Base-by-base conservation (phyloP, 148 eudicot genomes). In the Rhododendron mucronatum region DNA sequence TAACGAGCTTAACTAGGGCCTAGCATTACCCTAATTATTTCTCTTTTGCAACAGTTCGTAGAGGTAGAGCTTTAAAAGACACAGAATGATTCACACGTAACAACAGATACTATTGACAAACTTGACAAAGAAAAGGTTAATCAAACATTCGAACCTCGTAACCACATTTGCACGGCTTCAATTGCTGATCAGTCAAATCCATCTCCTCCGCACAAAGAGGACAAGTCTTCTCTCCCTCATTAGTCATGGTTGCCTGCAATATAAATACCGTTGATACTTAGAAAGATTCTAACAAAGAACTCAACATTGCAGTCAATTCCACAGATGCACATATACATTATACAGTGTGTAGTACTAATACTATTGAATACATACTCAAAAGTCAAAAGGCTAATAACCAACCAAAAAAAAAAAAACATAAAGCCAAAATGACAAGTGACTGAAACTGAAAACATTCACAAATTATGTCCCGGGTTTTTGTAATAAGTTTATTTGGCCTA, bases 131-230 rank as follows among this genome's bases (percentile, higher is more conserved):
- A 30, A 53, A 57, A 44, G 7, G 77, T 41, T 10, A 65, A n/a
- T 65, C 71, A 9, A 65, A n/a, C 30, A 65, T 9, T 45, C 85
- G 69, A 82, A 96, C 99, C 95, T 96, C 98, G 47, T 96, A 96
- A 45, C 99, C 99, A 90, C 99, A 96, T 91, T 91, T 93, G 97
- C 99, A 96, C 55, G 99, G 97, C 94, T 95, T 96, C 91, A 96
- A 88, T 83, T 96, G 99, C 89, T 94, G 99, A 90, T 96, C 99
- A 39, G 98, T 96, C 93, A 96, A 90, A 90, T 96, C 99, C 99
- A 96, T 96, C 93, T 95, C 99, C 92, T 95, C 99, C 10, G 98
- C 96, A 63, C 99, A 96, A 82, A 96, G 98, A 87, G 99, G 99
- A 91, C 99, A 96, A 86, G 93, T 91, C 93, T 93, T 96, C 81